phyloP scores from a whole-genome alignment of 495 filamentous ascomycete species.

The Daldinia vernicosa region DNA sequence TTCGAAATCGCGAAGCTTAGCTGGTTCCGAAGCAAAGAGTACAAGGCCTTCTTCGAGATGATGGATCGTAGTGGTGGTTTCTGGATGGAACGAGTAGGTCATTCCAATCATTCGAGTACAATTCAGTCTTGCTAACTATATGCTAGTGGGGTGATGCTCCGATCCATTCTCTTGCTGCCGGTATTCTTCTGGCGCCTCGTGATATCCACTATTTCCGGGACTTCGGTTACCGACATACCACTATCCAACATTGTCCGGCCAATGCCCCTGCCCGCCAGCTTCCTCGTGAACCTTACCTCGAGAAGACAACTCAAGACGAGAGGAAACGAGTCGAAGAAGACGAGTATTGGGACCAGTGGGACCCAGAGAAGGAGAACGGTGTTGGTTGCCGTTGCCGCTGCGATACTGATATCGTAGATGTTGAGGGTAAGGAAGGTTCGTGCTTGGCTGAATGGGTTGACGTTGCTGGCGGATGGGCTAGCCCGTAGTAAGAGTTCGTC shows the following conservation, averaged over 20 bases:
- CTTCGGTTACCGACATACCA: conserved; percentile 97
- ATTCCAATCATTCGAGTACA: neutral
- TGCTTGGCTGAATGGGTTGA: conserved; percentile 98
- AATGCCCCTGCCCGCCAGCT: conserved; percentile 94
- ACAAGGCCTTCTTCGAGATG: conserved; percentile 98
- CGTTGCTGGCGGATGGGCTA: conserved; percentile 93
- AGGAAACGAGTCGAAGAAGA: conserved; percentile 93
- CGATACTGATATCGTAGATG: conserved; percentile 97
- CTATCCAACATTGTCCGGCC: conserved; percentile 97
- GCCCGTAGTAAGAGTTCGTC: conserved; percentile 50
- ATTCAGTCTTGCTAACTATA: conserved; percentile 18
- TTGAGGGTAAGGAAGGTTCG: conserved; percentile 95
- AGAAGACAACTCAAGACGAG: conserved; percentile 84
- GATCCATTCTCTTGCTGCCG: conserved; percentile 96
- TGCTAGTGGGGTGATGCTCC: conserved; percentile 96
- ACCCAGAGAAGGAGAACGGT: conserved; percentile 91
- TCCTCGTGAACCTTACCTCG: conserved; percentile 80
- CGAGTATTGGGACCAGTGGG: conserved; percentile 91
- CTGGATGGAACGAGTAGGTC: conserved; percentile 95
- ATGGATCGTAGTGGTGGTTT: conserved; percentile 99
- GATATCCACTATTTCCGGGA: conserved; percentile 99
- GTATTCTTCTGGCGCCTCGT: conserved; percentile 78
- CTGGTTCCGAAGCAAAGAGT: conserved; percentile 96
- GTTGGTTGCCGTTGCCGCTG: conserved; percentile 97
- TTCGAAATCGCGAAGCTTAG: conserved; percentile 96